Conservation (phyloP, 2,329 filamentous ascomycete species). For the Microdochium bolleyi region DNA sequence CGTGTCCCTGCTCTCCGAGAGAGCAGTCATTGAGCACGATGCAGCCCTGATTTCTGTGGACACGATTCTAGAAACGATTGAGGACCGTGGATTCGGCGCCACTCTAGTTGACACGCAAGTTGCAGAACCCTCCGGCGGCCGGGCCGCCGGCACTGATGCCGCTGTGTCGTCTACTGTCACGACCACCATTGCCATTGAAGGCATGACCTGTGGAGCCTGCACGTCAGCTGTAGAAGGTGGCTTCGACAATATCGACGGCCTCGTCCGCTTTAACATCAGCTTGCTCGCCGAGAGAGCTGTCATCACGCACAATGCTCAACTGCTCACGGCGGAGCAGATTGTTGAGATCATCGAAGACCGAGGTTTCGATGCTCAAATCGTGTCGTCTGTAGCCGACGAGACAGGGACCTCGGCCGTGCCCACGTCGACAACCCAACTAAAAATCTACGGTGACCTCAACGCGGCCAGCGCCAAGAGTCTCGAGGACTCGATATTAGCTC, state of each 20-base stretch:
- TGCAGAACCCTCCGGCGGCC: constrained; percentile 27
- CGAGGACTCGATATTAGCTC: constrained; percentile 56
- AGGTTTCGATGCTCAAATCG: constrained; percentile 77
- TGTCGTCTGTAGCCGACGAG: constrained; percentile 63
- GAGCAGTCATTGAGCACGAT: constrained; percentile 81
- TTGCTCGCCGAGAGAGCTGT: constrained; percentile 87
- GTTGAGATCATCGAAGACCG: constrained; percentile 79
- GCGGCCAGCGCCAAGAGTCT: constrained; percentile 64
- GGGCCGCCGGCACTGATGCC: constrained; percentile 15
- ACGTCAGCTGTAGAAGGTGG: constrained; percentile 84
- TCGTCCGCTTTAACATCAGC: constrained; percentile 90
- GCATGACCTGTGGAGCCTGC: constrained; percentile 97
- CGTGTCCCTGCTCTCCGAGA: constrained; percentile 76
- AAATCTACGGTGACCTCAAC: constrained; percentile 72
- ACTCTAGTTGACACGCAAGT: constrained; percentile 65
- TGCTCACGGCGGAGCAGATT: constrained; percentile 67
- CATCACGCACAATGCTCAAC: constrained; percentile 69
- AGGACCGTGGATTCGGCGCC: constrained; percentile 73
- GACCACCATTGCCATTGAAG: constrained; percentile 83
- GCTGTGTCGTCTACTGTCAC: constrained; percentile 44
- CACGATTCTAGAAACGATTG: constrained; percentile 50
- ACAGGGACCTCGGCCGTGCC: constrained; percentile 40
- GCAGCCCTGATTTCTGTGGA: constrained; percentile 41
- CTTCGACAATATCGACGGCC: constrained; percentile 68
- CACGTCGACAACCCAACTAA: constrained; percentile 64